These are phyloP conservation scores for Termitomyces sp. DNA, from an alignment of 768 basidiomycete genomes.

Conservation along the genomic window DNA sequence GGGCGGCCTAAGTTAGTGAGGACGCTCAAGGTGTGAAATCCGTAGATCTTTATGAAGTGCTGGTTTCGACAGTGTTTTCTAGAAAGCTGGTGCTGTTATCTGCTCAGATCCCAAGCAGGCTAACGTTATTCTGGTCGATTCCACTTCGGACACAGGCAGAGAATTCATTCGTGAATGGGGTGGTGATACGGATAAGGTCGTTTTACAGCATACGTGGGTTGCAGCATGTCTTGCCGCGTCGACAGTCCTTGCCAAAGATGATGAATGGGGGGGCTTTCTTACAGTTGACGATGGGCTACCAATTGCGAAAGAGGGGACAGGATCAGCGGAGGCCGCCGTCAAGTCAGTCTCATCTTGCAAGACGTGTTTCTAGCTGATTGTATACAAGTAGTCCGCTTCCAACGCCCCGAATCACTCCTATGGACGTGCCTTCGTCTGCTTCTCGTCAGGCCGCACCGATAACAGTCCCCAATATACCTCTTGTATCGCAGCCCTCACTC, in stretches of 20 bases:
- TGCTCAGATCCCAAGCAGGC: constrained; percentile 47
- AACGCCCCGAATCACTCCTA: constrained; percentile 56
- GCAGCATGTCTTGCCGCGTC: constrained; percentile 37
- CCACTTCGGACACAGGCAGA: constrained; percentile 43
- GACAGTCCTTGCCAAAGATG: constrained; percentile 38
- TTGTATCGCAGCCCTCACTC: not conserved
- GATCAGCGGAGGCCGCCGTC: constrained; percentile 28
- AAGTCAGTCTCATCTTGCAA: constrained; percentile 36
- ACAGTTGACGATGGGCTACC: constrained; percentile 35
- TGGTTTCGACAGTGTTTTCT: constrained; percentile 4
- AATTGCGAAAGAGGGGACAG: constrained; percentile 32
- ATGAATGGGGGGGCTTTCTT: constrained; percentile 50
- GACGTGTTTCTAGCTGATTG: constrained; percentile 2
- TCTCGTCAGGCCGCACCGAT: not conserved
- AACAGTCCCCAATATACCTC: not conserved
- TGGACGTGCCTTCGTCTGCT: constrained; percentile 18
- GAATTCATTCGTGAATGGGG: constrained; percentile 58
- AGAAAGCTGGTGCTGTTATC: constrained; percentile 56
- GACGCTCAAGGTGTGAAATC: constrained; percentile 36
- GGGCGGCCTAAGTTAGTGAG: constrained; percentile 49
- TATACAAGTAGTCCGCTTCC: constrained; percentile 54
- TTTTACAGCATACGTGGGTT: constrained; percentile 54
- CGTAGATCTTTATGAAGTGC: not conserved
- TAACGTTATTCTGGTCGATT: constrained; percentile 55
- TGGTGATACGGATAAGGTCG: constrained; percentile 42